A percentile compares a stretch with the other conserved stretches of the same genome.
Evolutionary conservation across 148 eudicot genomes (phyloP).

Genomic region (Euryodendron excelsum): DNA sequence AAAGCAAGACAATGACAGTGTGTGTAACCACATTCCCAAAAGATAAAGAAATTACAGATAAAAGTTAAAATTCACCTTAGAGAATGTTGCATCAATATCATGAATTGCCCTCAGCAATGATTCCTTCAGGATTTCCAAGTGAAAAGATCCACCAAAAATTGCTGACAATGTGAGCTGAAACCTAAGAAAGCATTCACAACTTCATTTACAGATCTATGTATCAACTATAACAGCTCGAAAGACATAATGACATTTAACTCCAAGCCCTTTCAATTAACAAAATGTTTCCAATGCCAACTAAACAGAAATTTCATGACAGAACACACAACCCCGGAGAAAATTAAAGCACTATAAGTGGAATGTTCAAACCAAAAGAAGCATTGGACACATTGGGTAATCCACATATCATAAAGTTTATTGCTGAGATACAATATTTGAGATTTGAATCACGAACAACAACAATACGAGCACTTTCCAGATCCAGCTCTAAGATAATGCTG

Average conservation of each 20-base stretch:
- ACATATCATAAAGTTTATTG: not conserved
- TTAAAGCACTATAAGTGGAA: not conserved
- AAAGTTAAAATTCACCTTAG: constrained; percentile 48
- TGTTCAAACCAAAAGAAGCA: not conserved
- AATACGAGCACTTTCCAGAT: not conserved
- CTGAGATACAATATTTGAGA: not conserved
- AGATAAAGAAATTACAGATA: not conserved
- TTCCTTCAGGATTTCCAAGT: constrained; percentile 85
- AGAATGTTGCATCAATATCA: constrained; percentile 76
- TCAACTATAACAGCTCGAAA: not conserved
- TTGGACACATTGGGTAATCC: not conserved
- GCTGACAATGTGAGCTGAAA: constrained; percentile 47
- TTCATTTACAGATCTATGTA: constrained; percentile 9
- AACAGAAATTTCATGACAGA: constrained; percentile 1
- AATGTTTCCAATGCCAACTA: not conserved
- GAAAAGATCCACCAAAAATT: constrained; percentile 55
- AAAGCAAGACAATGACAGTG: constrained; percentile 13
- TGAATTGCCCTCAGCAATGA: constrained; percentile 76
- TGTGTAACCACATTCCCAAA: not conserved
- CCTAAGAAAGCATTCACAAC: constrained; percentile 33
- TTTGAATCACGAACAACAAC: not conserved
- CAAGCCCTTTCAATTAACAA: constrained; percentile 3
- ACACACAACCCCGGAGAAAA: not conserved
- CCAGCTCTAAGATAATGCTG: not conserved
- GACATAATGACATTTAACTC: not conserved